Base-by-base conservation (phyloP, 2,329 filamentous ascomycete genomes). In the Pyrenophora graminea region DNA sequence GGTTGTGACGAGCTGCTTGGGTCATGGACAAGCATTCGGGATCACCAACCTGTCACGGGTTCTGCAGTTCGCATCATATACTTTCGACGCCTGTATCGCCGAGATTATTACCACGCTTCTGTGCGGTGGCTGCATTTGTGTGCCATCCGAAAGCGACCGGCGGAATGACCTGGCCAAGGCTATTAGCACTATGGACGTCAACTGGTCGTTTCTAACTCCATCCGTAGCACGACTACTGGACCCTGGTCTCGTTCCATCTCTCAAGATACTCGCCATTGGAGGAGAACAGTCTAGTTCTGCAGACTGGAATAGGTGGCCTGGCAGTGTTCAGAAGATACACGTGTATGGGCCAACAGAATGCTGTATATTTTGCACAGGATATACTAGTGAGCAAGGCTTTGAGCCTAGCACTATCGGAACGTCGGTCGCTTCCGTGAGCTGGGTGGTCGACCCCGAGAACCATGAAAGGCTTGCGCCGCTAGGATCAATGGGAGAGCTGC, bases 401-500 rank as follows among this genome's bases (percentile, higher is more conserved):
- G 8, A 17, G 31, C 15, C 40, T 17, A 19, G 40, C 1, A 25
- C 9, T 0, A 43, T 43, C 9, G 30, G 40, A 25, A 37, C 48
- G 13, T 36, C 55, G 1, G 31, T 41, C 34, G 55, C 62, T 45
- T 67, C 36, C 34, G 52, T 57, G 80, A 78, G 42, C 23, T 70
- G 65, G 71, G 55, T 75, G 7, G 58, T 61, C 2, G 48, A 68
- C 15, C 21, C 55, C 0, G 18, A 53, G 1, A 45, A 70, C 39
- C 50, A 51, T 17, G 33, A 67, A 12, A 32, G 27, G 7, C 56
- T 68, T 3, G 21, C 17, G 1, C 48, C 56, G 2, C 17, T 40
- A 32, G 55, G 66, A 43, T 62, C 23, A 21, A 45, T 53, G n/a
- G 63, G 62, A 4, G 83, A 86, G 60, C 72, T 86, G 1, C 74